phyloP scores from a whole-genome alignment of 83 land plant genomes.

The Thuja plicata region DNA sequence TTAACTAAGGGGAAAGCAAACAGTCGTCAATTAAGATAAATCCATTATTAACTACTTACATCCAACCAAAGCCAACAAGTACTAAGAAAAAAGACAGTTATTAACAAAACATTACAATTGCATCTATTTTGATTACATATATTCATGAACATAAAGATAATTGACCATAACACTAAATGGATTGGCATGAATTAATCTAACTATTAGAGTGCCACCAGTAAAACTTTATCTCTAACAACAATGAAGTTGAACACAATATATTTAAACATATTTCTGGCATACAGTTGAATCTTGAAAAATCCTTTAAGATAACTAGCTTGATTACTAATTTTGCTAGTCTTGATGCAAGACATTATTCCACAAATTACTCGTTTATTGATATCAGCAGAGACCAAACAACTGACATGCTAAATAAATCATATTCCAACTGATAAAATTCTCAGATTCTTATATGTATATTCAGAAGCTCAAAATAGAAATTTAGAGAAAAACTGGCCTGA shows the following conservation, averaged over 20 bases:
- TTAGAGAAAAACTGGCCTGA: background rate
- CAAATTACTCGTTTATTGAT: background rate
- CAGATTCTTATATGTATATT: no score
- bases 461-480: no score
- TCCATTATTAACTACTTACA: no score
- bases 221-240: background rate
- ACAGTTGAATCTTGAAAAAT: background rate
- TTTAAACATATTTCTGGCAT: background rate
- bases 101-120: no score
- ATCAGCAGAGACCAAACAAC: background rate
- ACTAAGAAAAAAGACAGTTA: no score
- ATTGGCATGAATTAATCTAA: background rate
- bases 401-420: background rate
- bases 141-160: background rate
- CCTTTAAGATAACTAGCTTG: background rate
- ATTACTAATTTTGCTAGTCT: background rate
- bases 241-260: background rate
- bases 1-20: no score
- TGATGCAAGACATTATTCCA: background rate
- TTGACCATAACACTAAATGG: background rate
- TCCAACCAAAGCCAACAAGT: no score
- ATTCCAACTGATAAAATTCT: background rate
- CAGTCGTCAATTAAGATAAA: no score
- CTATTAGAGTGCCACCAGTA: background rate
- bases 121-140: no score